Conservation (phyloP, 2,329 filamentous ascomycete species). For the Setomelanomma holmii region DNA sequence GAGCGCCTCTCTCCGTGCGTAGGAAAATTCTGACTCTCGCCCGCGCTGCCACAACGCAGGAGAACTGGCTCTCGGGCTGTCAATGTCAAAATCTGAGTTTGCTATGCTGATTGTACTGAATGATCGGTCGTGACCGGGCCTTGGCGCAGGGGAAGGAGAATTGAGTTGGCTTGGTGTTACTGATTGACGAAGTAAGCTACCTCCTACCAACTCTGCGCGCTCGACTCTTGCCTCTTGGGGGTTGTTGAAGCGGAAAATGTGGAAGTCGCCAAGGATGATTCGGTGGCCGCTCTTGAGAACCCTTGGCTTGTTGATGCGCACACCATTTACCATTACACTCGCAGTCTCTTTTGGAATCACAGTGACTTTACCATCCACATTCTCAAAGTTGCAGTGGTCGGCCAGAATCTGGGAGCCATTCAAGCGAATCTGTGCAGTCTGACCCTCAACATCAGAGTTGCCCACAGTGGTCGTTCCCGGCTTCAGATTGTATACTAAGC, state of each 20-base stretch:
- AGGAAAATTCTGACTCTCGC: slow-evolving; percentile 91
- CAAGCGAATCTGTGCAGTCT: slow-evolving; percentile 83
- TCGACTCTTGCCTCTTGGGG: slow-evolving; percentile 95
- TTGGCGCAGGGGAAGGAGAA: slow-evolving; percentile 67
- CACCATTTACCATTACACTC: slow-evolving; percentile 96
- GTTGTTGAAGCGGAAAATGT: slow-evolving; percentile 98
- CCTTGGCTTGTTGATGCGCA: slow-evolving; percentile 84
- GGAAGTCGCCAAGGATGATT: slow-evolving; percentile 95
- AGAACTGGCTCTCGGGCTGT: slow-evolving; percentile 78
- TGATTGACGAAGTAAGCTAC: slow-evolving; percentile 84
- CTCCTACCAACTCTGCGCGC: slow-evolving; percentile 78
- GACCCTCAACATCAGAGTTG: slow-evolving; percentile 83
- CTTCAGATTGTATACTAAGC: slow-evolving; percentile 97
- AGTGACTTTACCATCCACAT: slow-evolving; percentile 90
- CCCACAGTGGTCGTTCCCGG: slow-evolving; percentile 93
- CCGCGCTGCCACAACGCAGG: slow-evolving; percentile 72
- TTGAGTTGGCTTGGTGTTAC: slow-evolving; percentile 69
- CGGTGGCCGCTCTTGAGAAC: slow-evolving; percentile 90
- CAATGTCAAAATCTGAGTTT: slow-evolving; percentile 75
- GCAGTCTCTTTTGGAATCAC: slow-evolving; percentile 89
- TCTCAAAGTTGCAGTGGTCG: slow-evolving; percentile 94
- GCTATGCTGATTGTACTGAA: slow-evolving; percentile 71
- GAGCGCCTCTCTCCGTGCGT: slow-evolving; percentile 91
- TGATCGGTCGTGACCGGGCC: slow-evolving; percentile 76
- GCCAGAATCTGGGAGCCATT: slow-evolving; percentile 93